Percentiles rank a stretch among this genome's conserved stretches.
Conservation (phyloP, 1,284 basidiomycete species). For the Tylopilus orsonianus region DNA sequence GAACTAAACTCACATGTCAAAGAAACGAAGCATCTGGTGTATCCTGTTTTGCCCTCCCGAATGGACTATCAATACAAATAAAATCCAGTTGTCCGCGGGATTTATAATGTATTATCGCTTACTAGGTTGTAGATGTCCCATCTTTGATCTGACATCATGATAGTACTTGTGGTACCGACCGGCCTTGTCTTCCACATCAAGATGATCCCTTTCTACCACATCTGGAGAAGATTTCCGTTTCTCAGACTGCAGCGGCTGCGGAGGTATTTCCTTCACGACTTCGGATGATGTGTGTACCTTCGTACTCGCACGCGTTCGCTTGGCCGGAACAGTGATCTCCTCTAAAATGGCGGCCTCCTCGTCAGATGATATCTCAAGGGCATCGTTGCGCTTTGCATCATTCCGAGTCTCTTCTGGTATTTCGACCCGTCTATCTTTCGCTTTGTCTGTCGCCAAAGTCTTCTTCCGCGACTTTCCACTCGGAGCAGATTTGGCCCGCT, state of each 20-base stretch:
- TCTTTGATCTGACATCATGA: conserved; percentile 47
- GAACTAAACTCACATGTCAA: conserved; percentile 63
- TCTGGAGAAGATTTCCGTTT: neutral
- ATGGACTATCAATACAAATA: conserved; percentile 48
- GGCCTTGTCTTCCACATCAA: conserved; percentile 37
- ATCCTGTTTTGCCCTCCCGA: conserved; percentile 59
- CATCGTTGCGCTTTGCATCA: neutral
- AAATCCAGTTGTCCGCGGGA: neutral
- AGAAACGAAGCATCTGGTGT: conserved; percentile 74
- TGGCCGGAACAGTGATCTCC: conserved; percentile 16
- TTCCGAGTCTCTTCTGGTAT: neutral
- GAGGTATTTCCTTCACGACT: neutral
- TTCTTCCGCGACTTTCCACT: conserved; percentile 36
- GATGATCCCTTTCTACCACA: conserved; percentile 11
- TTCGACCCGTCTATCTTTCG: conserved; percentile 9
- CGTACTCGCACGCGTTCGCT: conserved; percentile 22
- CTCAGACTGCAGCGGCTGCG: conserved; percentile 7
- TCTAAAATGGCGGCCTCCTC: conserved; percentile 12
- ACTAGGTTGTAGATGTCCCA: conserved; percentile 62
- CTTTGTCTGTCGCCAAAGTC: conserved; percentile 16
- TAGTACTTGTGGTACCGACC: conserved; percentile 48
- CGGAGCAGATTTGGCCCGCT: conserved; percentile 44
- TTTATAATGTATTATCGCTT: conserved; percentile 28
- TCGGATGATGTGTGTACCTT: conserved; percentile 8
- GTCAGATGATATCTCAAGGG: conserved; percentile 20